Conservation (phyloP, 2,329 filamentous ascomycete species). For the Fusarium sp. region DNA sequence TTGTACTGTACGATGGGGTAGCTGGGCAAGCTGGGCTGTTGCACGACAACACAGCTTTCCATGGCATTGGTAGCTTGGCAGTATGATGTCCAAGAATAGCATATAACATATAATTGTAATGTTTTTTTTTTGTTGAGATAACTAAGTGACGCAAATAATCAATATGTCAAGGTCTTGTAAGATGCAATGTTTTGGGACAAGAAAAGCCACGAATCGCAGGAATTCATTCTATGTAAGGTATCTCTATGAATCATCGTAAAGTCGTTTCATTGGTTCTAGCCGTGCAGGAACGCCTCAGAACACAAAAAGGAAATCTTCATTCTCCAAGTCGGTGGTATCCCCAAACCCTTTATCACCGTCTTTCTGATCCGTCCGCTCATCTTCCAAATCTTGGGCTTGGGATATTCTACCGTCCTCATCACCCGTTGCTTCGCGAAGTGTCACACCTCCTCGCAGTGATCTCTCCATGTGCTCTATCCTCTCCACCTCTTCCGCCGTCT, state of each 20-base stretch:
- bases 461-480: constrained; percentile 51
- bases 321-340: constrained; percentile 70
- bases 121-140: neutral
- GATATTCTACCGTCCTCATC: constrained; percentile 18
- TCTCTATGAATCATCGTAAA: constrained; percentile 6
- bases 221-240: neutral
- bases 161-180: neutral
- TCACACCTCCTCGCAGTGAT: constrained; percentile 26
- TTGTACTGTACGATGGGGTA: neutral
- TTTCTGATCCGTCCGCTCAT: constrained; percentile 8
- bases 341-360: constrained; percentile 49
- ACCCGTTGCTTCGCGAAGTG: constrained; percentile 11
- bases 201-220: neutral
- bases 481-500: constrained; percentile 59
- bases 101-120: neutral
- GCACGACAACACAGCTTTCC: constrained; percentile 15
- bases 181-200: too few relatives aligned
- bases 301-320: constrained; percentile 74
- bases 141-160: neutral
- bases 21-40: neutral
- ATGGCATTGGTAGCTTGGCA: constrained; percentile 22
- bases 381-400: constrained; percentile 29
- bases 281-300: constrained; percentile 48
- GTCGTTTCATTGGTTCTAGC: neutral
- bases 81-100: constrained; percentile 3